Evolutionary conservation across 2,329 filamentous ascomycete species (phyloP), one percentile per base, ranked within the genome.

Genomic region (Aspergillus pseudonomiae): DNA sequence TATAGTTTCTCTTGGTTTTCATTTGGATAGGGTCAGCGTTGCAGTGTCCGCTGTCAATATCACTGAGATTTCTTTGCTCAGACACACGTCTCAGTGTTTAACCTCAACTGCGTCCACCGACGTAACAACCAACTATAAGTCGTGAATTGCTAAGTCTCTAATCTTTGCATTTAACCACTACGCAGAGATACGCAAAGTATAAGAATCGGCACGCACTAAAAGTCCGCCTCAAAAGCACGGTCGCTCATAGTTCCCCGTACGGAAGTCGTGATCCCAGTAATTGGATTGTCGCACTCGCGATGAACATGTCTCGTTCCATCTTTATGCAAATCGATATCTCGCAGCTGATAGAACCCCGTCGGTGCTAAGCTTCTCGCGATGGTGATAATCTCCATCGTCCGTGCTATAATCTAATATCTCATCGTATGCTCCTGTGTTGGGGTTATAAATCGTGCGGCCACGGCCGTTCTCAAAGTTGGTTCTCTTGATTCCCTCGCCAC

Each of bases 191-290:
- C 0, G 3, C 6, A 45, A 24, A 24, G n/a, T 6, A 28, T 26
- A 28, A 50, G 3, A 28, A 28, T 11, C 6, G 10, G 7, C 4
- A 30, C n/a, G 19, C 12, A 94, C 77, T 28, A 54, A 16, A 36
- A 36, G 0, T 16, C 52, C 16, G 14, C 2, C 10, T 36, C 30
- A 54, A 54, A 54, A 16, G 52, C 30, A 30, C 28, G 48, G 24
- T 32, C 48, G 28, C 26, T 32, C 48, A 52, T 52, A 10, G 12
- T 28, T 14, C 26, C 48, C 48, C 1, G 1, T 11, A 52, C 21
- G 1, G 26, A 32, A 4, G 26, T 52, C 1, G 48, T 24, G 21
- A 24, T 30, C 6, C 48, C 48, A 10, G 26, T 5, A 30, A 52
- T 52, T 12, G 48, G 48, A n/a, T 52, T 30, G 16, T 32, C 30